Evolutionary conservation across 176 grass and related monocot species (phyloP).

Genomic region (Saccharum spontaneum): DNA sequence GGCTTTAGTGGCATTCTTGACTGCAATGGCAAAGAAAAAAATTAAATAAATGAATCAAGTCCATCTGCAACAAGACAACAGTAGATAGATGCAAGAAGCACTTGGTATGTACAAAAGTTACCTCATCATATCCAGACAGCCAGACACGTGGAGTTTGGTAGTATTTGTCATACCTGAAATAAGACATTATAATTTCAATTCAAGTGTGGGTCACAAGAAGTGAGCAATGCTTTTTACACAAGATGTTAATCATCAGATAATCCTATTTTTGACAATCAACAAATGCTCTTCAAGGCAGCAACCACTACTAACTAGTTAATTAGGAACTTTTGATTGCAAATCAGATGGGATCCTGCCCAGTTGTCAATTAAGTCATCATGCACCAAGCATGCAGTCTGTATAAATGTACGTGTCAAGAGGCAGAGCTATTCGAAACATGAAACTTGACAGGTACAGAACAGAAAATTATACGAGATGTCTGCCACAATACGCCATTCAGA

Average conservation of each 20-base stretch:
- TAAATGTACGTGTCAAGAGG: background rate
- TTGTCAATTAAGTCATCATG: background rate
- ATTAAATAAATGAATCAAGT: background rate
- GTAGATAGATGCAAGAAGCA: background rate
- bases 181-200: constrained; percentile 16
- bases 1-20: constrained; percentile 77
- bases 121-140: constrained; percentile 99
- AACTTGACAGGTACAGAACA: background rate
- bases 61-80: background rate
- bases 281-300: background rate
- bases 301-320: background rate
- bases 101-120: constrained; percentile 36
- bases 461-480: background rate
- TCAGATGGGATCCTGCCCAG: background rate
- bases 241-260: background rate
- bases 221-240: background rate
- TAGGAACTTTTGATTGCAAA: background rate
- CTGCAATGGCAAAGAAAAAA: constrained; percentile 43
- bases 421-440: background rate
- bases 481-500: background rate
- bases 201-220: background rate
- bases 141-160: constrained; percentile 93
- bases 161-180: constrained; percentile 92
- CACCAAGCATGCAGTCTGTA: background rate
- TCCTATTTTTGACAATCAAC: background rate